Base-by-base conservation (phyloP, 2,329 filamentous ascomycete species). In the Ophiostoma ulmi region DNA sequence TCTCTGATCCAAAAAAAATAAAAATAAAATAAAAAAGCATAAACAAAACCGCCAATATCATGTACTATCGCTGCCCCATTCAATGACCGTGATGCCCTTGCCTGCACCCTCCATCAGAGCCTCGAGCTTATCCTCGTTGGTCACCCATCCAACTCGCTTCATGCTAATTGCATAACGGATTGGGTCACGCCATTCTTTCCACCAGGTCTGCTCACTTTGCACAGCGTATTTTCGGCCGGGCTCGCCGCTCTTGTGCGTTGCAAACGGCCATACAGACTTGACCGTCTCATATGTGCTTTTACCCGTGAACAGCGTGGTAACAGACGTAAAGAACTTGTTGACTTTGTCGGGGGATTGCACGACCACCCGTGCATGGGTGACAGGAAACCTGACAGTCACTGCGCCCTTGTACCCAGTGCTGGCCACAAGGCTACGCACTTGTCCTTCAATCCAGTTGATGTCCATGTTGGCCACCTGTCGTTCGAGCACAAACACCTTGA, bases 191-290 rank as follows among this genome's bases (percentile, higher is more conserved):
- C 83, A 86, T 73, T 84, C 82, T 68, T 79, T 78, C 82, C 85
- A 87, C 85, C 85, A 87, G 2, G 79, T 80, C 75, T 86, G 84
- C 76, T 88, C 85, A 71, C 80, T 84, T 76, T 86, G 84, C n/a
- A 87, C 84, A 3, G 80, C 79, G 73, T 81, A 86, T 69, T 76
- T 77, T 67, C 83, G 80, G 14, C 76, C 81, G n/a, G 73, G 76
- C 72, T 83, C 83, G 55, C 79, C 84, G 73, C 78, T 82, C 75
- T 76, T 79, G 3, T 80, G 78, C 73, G 83, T 84, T 1, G 85
- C 85, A 77, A 86, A 87, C 3, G 85, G 86, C 85, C 86, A 88
- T 1, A 87, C 81, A 0, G 82, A 80, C 75, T 86, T 85, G 67
- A 85, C 80, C 2, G 86, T 83, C 76, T 87, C 85, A 73, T 87